phyloP scores from a whole-genome alignment of 495 filamentous ascomycete genomes.

The Podospora australis region DNA sequence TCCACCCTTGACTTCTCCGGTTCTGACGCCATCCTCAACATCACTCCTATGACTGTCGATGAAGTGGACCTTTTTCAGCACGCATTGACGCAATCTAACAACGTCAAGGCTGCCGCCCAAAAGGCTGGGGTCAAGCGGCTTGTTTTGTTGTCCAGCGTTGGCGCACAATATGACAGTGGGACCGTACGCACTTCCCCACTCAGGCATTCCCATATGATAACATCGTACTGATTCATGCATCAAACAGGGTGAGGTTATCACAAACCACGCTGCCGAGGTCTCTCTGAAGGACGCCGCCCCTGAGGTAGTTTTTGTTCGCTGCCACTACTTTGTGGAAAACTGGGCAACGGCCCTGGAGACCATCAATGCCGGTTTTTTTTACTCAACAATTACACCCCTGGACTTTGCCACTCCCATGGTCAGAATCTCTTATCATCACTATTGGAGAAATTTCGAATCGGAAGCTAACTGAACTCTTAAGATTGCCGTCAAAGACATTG shows the following conservation, averaged over 20 bases:
- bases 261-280: conserved; percentile 17
- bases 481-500: conserved; percentile 22
- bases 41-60: conserved; percentile 15
- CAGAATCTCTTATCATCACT: not conserved
- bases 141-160: conserved; percentile 15
- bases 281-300: conserved; percentile 6
- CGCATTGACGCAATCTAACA: conserved; percentile 11
- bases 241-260: conserved; percentile 20
- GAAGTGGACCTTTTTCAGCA: conserved; percentile 10
- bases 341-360: conserved; percentile 13
- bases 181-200: conserved; percentile 2
- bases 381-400: conserved; percentile 15
- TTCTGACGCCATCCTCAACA: conserved; percentile 14
- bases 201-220: not conserved
- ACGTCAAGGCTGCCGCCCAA: conserved; percentile 17
- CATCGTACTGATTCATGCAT: not conserved
- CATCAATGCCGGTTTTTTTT: conserved; percentile 15
- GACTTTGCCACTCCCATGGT: not conserved
- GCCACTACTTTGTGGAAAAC: conserved; percentile 25
- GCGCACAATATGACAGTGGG: conserved; percentile 21
- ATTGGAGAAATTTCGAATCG: not conserved
- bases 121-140: conserved; percentile 17
- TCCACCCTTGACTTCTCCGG: conserved; percentile 11
- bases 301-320: conserved; percentile 20
- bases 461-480: not conserved